phyloP scores from a whole-genome alignment of 306 rosid genomes.

The Potentilla sterilis region DNA sequence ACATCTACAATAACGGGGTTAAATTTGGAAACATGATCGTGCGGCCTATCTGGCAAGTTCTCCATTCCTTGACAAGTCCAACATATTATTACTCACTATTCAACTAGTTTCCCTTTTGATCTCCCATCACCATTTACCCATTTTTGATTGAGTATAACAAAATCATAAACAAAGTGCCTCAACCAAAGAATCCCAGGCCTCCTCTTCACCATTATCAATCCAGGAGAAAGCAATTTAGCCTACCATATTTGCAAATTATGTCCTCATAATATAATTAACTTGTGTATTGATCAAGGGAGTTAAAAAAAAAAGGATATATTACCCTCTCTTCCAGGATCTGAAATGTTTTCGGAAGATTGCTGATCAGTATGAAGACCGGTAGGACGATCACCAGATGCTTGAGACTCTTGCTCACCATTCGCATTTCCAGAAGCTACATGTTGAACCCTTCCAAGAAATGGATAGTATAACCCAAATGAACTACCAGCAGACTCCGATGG shows the following conservation, averaged over 20 bases:
- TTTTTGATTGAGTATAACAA: not conserved
- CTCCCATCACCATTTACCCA: not conserved
- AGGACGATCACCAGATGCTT: constrained; percentile 52
- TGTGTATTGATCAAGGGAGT: not conserved
- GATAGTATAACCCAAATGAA: constrained; percentile 78
- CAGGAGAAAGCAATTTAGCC: not conserved
- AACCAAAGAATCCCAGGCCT: constrained; percentile 1
- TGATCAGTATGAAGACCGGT: constrained; percentile 32
- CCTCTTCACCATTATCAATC: not conserved
- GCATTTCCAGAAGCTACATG: constrained; percentile 58
- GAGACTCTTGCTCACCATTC: constrained; percentile 56
- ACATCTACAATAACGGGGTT: not conserved
- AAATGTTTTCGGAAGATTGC: constrained; percentile 41
- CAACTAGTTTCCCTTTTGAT: not conserved
- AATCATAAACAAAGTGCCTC: not conserved
- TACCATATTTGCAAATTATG: not conserved
- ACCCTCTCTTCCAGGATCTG: constrained; percentile 71
- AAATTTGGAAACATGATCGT: not conserved
- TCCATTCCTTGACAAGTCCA: not conserved
- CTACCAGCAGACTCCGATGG: constrained; percentile 73
- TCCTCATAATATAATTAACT: not conserved
- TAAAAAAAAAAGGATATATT: constrained; percentile 27
- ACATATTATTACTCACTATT: not conserved
- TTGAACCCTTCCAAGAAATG: constrained; percentile 76
- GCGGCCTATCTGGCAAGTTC: not conserved